A percentile compares a stretch with the other conserved stretches of the same genome.
Evolutionary conservation across 164 flowering plant species (phyloP).

Genomic region (Euptelea pleiosperma): DNA sequence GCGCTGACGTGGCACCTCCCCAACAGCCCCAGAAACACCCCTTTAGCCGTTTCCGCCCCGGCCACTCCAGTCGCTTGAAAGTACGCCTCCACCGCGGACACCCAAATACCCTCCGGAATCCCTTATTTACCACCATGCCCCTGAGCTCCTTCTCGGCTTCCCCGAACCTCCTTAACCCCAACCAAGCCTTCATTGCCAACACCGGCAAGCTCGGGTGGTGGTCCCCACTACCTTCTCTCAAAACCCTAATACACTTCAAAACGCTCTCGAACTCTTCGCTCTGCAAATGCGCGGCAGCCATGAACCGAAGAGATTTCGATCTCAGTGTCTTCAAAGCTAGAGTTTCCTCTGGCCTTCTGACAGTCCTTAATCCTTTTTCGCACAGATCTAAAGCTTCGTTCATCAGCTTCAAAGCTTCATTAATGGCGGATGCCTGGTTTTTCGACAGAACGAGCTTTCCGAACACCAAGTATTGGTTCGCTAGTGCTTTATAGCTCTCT

Average conservation of each 20-base stretch:
- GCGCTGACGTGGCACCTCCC: constrained; percentile 83
- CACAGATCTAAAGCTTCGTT: constrained; percentile 76
- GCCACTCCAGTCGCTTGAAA: constrained; percentile 72
- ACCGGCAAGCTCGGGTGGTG: constrained; percentile 75
- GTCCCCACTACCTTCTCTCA: constrained; percentile 60
- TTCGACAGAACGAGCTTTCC: constrained; percentile 51
- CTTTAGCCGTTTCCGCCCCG: constrained; percentile 72
- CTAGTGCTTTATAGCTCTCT: constrained; percentile 52
- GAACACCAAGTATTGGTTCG: constrained; percentile 61
- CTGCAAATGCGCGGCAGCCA: constrained; percentile 84
- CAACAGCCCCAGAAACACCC: constrained; percentile 68
- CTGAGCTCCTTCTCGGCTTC: constrained; percentile 96
- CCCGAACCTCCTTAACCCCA: constrained; percentile 62
- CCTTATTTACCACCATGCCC: constrained; percentile 68
- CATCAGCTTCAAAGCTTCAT: constrained; percentile 71
- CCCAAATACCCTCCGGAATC: constrained; percentile 82
- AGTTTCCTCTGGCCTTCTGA: constrained; percentile 42
- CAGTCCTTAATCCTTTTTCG: constrained; percentile 62
- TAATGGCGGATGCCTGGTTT: constrained; percentile 24
- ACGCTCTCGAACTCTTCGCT: constrained; percentile 80
- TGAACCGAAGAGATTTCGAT: constrained; percentile 66
- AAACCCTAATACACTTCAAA: constrained; percentile 74
- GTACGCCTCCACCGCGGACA: constrained; percentile 78
- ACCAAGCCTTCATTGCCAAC: constrained; percentile 90
- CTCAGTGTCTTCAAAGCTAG: constrained; percentile 41